Conservation (phyloP, 345 rosid genomes). For the Brassica incana region DNA sequence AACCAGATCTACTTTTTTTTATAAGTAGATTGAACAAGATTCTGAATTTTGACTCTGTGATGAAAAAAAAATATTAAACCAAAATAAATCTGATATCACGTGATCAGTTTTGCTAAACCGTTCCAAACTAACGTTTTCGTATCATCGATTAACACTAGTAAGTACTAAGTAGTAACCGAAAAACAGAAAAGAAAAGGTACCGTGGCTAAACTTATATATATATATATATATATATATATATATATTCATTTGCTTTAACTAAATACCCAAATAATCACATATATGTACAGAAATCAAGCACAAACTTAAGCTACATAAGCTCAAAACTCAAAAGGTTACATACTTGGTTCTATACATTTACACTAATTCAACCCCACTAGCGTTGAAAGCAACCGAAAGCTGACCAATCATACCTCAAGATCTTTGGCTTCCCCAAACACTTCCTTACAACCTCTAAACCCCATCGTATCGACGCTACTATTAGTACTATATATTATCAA, state of each 20-base stretch:
- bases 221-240: too few relatives aligned
- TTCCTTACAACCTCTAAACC: conserved; percentile 34
- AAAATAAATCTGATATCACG: too few relatives aligned
- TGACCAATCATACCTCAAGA: conserved; percentile 26
- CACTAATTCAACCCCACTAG: conserved; percentile 17
- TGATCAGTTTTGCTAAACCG: too few relatives aligned
- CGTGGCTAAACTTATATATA: too few relatives aligned
- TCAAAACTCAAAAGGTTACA: neutral
- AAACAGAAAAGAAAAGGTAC: too few relatives aligned
- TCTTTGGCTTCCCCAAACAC: conserved; percentile 16
- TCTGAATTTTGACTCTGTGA: too few relatives aligned
- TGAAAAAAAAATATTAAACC: too few relatives aligned
- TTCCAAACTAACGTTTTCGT: too few relatives aligned
- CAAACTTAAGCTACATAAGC: neutral
- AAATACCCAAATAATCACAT: neutral
- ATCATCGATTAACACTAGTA: too few relatives aligned
- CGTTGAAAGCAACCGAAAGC: conserved; percentile 29
- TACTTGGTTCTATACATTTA: neutral
- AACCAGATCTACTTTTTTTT: too few relatives aligned
- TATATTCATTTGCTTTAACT: neutral
- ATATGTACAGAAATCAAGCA: neutral
- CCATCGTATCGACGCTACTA: neutral
- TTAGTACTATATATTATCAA: neutral
- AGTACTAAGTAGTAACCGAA: too few relatives aligned
- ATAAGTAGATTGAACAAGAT: too few relatives aligned